These are phyloP conservation scores for Cercospora janseana DNA, from an alignment of 2,329 filamentous ascomycete species.

Conservation along the genomic window DNA sequence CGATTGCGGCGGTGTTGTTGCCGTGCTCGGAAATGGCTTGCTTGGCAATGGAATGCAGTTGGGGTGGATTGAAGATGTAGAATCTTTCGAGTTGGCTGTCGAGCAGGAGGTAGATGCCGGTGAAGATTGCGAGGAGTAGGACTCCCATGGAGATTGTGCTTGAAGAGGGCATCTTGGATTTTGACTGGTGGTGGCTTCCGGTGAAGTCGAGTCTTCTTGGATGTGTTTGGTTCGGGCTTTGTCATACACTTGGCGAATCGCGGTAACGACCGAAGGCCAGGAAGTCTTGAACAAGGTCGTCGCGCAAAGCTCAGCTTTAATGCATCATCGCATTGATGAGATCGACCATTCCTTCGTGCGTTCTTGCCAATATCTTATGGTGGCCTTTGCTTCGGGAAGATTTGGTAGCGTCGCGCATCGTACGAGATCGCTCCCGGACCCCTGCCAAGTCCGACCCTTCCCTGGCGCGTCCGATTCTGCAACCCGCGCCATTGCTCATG, in stretches of 20 bases:
- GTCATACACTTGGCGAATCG: background rate
- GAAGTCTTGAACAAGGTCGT: too few relatives aligned
- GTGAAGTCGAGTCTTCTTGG: background rate
- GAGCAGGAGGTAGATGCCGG: slow-evolving; percentile 54
- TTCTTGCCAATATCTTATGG: background rate
- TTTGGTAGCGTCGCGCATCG: background rate
- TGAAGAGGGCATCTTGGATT: slow-evolving; percentile 7
- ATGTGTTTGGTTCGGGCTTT: too few relatives aligned
- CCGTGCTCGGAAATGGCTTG: slow-evolving; percentile 67
- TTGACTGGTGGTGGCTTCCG: too few relatives aligned
- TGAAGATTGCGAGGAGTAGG: slow-evolving; percentile 55
- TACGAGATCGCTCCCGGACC: slow-evolving; percentile 1
- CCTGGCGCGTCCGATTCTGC: too few relatives aligned
- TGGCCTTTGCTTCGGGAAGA: background rate
- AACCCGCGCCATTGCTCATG: too few relatives aligned
- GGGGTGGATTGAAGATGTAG: slow-evolving; percentile 71
- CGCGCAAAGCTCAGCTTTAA: too few relatives aligned
- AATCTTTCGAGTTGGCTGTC: slow-evolving; percentile 56
- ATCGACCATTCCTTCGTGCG: background rate
- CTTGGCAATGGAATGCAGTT: slow-evolving; percentile 67
- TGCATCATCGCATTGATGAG: too few relatives aligned
- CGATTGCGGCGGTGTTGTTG: slow-evolving; percentile 69
- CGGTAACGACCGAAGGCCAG: too few relatives aligned
- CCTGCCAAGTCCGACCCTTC: background rate
- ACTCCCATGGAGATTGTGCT: slow-evolving; percentile 51